A percentile compares a stretch with the other conserved stretches of the same genome.
Evolutionary conservation across 2,329 filamentous ascomycete species (phyloP).

Genomic region (Bipolaris cookei): DNA sequence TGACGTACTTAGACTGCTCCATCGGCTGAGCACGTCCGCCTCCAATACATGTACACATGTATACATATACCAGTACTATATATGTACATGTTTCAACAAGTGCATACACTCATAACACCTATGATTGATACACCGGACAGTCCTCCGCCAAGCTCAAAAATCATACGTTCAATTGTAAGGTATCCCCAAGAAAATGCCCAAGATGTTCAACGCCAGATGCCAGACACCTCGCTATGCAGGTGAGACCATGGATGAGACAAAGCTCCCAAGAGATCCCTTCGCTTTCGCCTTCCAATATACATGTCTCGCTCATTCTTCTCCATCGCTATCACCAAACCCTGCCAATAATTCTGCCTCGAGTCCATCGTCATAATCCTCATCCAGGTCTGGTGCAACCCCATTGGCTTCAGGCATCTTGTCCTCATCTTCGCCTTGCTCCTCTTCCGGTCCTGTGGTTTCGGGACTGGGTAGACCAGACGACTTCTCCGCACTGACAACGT

Average conservation of each 20-base stretch:
- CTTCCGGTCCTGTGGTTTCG: constrained; percentile 49
- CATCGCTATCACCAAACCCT: constrained; percentile 34
- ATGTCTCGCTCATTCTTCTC: constrained; percentile 23
- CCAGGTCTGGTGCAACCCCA: constrained; percentile 50
- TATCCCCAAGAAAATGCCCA: constrained; percentile 14
- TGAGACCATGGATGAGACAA: constrained; percentile 22
- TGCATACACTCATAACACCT: too few species aligned
- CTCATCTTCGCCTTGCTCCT: constrained; percentile 52
- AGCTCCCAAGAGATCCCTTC: background rate
- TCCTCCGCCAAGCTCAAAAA: background rate
- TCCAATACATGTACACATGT: too few species aligned
- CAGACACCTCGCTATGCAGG: constrained; percentile 50
- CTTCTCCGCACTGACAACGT: constrained; percentile 50
- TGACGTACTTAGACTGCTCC: background rate
- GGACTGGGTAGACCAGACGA: constrained; percentile 51
- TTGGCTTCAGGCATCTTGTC: constrained; percentile 48
- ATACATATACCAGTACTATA: too few species aligned
- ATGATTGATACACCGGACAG: too few species aligned
- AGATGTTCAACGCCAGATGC: constrained; percentile 35
- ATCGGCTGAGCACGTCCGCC: background rate
- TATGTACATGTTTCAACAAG: too few species aligned
- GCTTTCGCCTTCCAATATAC: background rate
- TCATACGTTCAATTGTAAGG: constrained; percentile 1
- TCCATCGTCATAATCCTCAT: constrained; percentile 61
- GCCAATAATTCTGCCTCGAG: constrained; percentile 54